Evolutionary conservation across 2,329 filamentous ascomycete species (phyloP), one percentile per base, ranked within the genome.

Genomic region (Emericellopsis cladophorae): DNA sequence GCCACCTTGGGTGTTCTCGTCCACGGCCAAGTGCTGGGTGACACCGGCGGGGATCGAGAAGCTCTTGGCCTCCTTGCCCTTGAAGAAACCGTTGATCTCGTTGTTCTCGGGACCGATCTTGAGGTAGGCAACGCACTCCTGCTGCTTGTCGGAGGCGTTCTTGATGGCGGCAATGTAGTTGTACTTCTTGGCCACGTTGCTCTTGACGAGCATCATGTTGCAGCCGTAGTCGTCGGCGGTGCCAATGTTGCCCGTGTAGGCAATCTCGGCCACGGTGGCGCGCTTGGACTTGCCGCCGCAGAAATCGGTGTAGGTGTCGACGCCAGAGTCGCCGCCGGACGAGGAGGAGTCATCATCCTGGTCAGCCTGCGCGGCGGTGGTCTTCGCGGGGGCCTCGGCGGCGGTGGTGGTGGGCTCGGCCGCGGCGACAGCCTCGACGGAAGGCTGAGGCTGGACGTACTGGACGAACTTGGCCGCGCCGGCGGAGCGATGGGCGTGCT

Each of bases 171-270:
- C 45, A 16, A 57, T 56, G 60, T 72, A 69, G 40, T 65, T 45
- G 60, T 72, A 74, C 46, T 61, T 40, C 44, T 49, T 38, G 45
- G 55, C 56, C 38, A 62, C 51, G 37, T 47, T 45, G 43, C 48
- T 50, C 46, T 58, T 49, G 44, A 74, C 53, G 26, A 60, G 45
- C 65, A 68, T 66, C 39, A 72, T 55, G 66, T 74, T 74, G 67
- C 68, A 71, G 51, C 68, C 69, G 53, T 63, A 73, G 44, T 56
- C n/a, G 41, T 46, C 49, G 8, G 44, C 2, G 39, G 51, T 50
- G 43, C 70, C 70, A 12, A 54, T 54, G 61, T 74, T 74, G 48
- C 70, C 70, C 4, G 48, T 51, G 55, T 67, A 67, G 42, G 57
- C 55, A 46, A 74, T 69, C 46, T 74, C 51, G 42, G 56, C 59